Base-by-base conservation (phyloP, 2,329 filamentous ascomycete genomes). In the Leptographium radiaticola region DNA sequence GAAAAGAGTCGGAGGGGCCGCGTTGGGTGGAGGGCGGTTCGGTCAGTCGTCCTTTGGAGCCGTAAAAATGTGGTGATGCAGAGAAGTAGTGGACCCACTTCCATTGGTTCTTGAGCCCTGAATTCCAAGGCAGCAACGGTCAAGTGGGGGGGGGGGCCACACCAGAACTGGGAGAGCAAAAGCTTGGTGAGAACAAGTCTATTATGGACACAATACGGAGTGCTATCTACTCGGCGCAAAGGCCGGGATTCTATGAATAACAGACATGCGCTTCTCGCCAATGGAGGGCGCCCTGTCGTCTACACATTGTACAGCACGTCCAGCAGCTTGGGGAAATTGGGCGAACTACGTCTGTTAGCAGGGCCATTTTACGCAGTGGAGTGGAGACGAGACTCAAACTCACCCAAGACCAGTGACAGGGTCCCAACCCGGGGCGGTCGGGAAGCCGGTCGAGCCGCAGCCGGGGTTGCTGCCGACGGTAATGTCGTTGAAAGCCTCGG, bases 401-500 rank as follows among this genome's bases (percentile, higher is more conserved):
- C 18, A 49, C 40, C 61, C 61, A 5, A 62, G 56, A 10, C 61
- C 61, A 4, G 61, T 60, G 1, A 62, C 59, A 6, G 62, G 62
- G 45, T 64, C 62, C 62, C 62, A 64, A 6, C 62, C 62, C 18
- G 52, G 47, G 18, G 56, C 59, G 4, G 63, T 64, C 3, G 58
- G 59, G 44, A 67, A 67, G 0, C 65, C 65, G 7, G 56, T 39
- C 1, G 64, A 64, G 15, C 60, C 59, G 25, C 65, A 67, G 9
- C 66, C 66, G 4, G 65, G 65, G 49, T 65, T 67, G 6, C 57
- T 58, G 5, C 64, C 64, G 1, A 54, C 57, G 3, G 59, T 62
- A 16, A 66, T 57, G 51, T 66, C 64, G 48, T 62, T 62, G 39
- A 66, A 62, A 9, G 62, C 62, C 33, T 64, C 62, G 1, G 64